Percentiles rank a stretch among this genome's conserved stretches.
phyloP scores from a whole-genome alignment of 192 early-diverging fungal species.

The Phycomyces blakesleeanus region DNA sequence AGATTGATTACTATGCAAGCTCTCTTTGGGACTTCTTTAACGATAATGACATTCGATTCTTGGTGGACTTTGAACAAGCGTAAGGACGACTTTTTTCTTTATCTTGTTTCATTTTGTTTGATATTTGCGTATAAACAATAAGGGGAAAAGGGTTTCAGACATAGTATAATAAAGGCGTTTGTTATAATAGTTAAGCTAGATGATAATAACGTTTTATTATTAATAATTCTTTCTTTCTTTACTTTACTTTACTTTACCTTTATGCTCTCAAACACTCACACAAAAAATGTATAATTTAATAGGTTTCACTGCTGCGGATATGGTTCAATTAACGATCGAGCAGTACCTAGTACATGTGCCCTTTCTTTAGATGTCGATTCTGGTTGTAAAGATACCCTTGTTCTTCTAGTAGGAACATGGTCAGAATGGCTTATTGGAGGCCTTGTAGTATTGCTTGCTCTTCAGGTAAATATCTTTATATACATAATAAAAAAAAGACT shows the following conservation, averaged over 20 bases:
- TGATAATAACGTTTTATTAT: too few species aligned
- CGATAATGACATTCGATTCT: constrained; percentile 12
- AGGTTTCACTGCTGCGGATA: constrained; percentile 24
- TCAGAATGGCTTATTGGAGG: constrained; percentile 9
- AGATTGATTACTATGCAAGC: constrained; percentile 21
- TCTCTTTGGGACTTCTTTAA: constrained; percentile 17
- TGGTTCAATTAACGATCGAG: constrained; percentile 8
- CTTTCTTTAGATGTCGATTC: neutral
- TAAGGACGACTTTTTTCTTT: too few species aligned
- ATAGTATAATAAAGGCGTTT: too few species aligned
- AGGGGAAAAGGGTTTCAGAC: neutral
- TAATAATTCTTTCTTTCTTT: too few species aligned
- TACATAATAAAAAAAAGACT: neutral
- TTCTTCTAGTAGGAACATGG: constrained; percentile 3
- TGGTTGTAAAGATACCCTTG: constrained; percentile 9
- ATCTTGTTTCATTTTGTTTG: too few species aligned
- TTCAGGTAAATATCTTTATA: constrained; percentile 11
- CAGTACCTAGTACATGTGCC: constrained; percentile 2
- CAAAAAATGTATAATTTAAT: neutral
- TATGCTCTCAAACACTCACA: too few species aligned
- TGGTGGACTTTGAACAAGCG: constrained; percentile 18
- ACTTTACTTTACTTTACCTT: too few species aligned
- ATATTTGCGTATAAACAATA: too few species aligned
- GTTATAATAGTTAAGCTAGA: too few species aligned
- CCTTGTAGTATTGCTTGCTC: neutral